These are phyloP conservation scores for Dactylellina cionopaga DNA, from an alignment of 2,329 filamentous ascomycete species.

Conservation along the genomic window DNA sequence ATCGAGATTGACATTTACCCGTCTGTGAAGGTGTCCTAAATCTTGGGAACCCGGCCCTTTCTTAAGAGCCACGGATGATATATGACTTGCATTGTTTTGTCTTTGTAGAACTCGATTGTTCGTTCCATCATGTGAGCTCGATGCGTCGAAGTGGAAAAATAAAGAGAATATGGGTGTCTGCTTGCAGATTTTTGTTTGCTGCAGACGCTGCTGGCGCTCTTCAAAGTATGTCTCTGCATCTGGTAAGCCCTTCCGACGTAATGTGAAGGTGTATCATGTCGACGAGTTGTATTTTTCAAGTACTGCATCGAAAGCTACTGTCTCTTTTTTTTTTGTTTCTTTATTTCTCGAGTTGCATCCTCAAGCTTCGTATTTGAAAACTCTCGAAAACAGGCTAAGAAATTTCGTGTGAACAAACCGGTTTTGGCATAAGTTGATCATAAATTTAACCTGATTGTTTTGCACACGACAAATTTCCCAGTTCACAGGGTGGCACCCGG, in stretches of 20 bases:
- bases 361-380: background rate
- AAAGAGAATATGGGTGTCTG: background rate
- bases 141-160: constrained; percentile 8
- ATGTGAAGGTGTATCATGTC: background rate
- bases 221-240: constrained; percentile 9
- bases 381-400: background rate
- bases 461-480: constrained; percentile 35
- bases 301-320: background rate
- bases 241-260: constrained; percentile 21
- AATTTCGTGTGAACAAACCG: constrained; percentile 3
- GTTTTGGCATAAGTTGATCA: constrained; percentile 2
- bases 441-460: background rate
- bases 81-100: constrained; percentile 49
- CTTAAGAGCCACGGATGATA: constrained; percentile 7
- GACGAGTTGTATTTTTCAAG: background rate
- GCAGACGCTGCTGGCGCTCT: background rate
- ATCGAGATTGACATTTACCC: constrained; percentile 34
- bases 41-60: constrained; percentile 30
- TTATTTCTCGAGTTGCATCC: background rate
- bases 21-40: constrained; percentile 30
- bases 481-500: background rate
- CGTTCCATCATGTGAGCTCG: constrained; percentile 24
- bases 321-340: background rate
- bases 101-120: background rate
- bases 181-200: constrained; percentile 11